These are phyloP conservation scores for Penicillium hordei DNA, from an alignment of 2,329 filamentous ascomycete species.

Conservation along the genomic window DNA sequence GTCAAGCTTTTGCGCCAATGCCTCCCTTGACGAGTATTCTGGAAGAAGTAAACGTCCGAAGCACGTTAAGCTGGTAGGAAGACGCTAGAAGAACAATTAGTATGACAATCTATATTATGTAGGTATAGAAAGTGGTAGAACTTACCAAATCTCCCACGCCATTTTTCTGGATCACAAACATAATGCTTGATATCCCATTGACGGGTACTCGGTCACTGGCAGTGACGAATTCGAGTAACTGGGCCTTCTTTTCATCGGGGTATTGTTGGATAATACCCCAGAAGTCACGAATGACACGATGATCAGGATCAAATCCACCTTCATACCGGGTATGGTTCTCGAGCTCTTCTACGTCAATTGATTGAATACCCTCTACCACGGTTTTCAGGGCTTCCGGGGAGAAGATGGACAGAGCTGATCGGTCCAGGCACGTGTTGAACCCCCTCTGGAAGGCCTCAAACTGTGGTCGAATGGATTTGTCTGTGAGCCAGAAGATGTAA, in stretches of 20 bases:
- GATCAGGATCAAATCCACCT: constrained; percentile 67
- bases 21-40: constrained; percentile 70
- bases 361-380: constrained; percentile 77
- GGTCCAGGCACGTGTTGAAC: constrained; percentile 72
- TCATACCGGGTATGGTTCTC: constrained; percentile 74
- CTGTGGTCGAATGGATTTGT: constrained; percentile 73
- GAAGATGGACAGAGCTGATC: constrained; percentile 70
- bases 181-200: constrained; percentile 75
- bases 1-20: constrained; percentile 71
- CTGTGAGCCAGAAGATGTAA: constrained; percentile 80
- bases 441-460: constrained; percentile 78
- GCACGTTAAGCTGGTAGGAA: constrained; percentile 90
- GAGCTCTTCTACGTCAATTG: constrained; percentile 75
- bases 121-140: constrained; percentile 8
- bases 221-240: constrained; percentile 89
- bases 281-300: constrained; percentile 73
- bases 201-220: constrained; percentile 88
- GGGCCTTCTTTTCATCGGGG: constrained; percentile 65
- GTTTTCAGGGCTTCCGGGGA: constrained; percentile 69
- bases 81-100: constrained; percentile 32
- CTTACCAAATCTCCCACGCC: constrained; percentile 59
- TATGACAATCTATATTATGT: not conserved
- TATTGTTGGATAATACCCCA: constrained; percentile 75
- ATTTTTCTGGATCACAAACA: constrained; percentile 80
- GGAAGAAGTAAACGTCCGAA: constrained; percentile 86